Evolutionary conservation across 768 basidiomycete species (phyloP).

Genomic region (Russula foetens): DNA sequence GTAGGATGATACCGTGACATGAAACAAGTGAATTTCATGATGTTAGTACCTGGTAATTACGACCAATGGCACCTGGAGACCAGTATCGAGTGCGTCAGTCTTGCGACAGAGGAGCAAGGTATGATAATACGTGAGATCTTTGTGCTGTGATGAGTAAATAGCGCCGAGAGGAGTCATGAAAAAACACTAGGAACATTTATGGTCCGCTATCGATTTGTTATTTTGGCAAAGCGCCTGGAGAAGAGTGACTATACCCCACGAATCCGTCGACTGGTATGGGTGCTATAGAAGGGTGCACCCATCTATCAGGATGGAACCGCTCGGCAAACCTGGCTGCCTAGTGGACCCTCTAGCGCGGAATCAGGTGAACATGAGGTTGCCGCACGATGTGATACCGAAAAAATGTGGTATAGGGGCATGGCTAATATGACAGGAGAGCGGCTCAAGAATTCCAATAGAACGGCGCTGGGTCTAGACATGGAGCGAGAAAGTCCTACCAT

Average conservation of each 20-base stretch:
- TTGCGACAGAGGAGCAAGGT: background rate
- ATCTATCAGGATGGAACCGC: background rate
- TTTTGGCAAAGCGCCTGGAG: background rate
- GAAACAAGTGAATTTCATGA: background rate
- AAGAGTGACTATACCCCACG: background rate
- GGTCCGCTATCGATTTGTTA: background rate
- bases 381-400: conserved; percentile 16
- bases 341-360: conserved; percentile 2
- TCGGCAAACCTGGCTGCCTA: conserved; percentile 1
- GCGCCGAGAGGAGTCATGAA: background rate
- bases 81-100: background rate
- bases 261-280: background rate
- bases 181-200: background rate
- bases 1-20: background rate
- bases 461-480: background rate
- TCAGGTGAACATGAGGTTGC: conserved; percentile 17
- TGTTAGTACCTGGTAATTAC: background rate
- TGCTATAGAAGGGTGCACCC: conserved; percentile 1
- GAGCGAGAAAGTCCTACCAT: background rate
- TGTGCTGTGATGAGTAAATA: background rate
- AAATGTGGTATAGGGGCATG: conserved; percentile 16
- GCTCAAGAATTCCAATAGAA: conserved; percentile 10
- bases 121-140: conserved; percentile 2
- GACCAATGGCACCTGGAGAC: background rate
- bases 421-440: conserved; percentile 9